phyloP scores from a whole-genome alignment of 176 grass and related monocot species.

The Lolium rigidum region DNA sequence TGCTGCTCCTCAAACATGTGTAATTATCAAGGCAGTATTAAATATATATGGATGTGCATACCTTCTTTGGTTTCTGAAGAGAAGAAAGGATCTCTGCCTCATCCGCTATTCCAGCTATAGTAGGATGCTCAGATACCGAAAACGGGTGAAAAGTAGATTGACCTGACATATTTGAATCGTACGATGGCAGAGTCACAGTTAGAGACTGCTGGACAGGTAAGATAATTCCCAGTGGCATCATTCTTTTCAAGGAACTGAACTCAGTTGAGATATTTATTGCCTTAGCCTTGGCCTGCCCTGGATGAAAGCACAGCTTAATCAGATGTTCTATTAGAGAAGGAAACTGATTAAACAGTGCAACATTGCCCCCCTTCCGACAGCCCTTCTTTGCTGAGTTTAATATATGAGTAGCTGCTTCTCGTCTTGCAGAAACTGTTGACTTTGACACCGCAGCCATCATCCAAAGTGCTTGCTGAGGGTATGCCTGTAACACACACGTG shows the following conservation, averaged over 20 bases:
- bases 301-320: constrained; percentile 94
- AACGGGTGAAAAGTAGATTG: constrained; percentile 79
- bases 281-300: constrained; percentile 73
- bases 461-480: constrained; percentile 97
- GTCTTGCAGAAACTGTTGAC: constrained; percentile 77
- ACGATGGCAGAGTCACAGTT: constrained; percentile 88
- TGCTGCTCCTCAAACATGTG: constrained; percentile 16
- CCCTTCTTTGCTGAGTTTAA: constrained; percentile 78
- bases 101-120: constrained; percentile 89
- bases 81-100: constrained; percentile 95
- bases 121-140: constrained; percentile 83
- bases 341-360: constrained; percentile 75
- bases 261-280: constrained; percentile 90
- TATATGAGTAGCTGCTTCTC: constrained; percentile 88
- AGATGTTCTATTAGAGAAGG: constrained; percentile 84
- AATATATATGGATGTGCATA: constrained; percentile 20
- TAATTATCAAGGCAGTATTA: constrained; percentile 29
- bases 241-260: constrained; percentile 98
- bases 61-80: constrained; percentile 98
- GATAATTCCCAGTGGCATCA: constrained; percentile 98
- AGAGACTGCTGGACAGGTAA: constrained; percentile 95
- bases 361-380: constrained; percentile 60
- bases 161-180: constrained; percentile 66
- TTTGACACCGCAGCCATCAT: constrained; percentile 99
- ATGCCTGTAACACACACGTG: constrained; percentile 75